Conservation (phyloP, 768 basidiomycete genomes). For the Amanita rimosa region DNA sequence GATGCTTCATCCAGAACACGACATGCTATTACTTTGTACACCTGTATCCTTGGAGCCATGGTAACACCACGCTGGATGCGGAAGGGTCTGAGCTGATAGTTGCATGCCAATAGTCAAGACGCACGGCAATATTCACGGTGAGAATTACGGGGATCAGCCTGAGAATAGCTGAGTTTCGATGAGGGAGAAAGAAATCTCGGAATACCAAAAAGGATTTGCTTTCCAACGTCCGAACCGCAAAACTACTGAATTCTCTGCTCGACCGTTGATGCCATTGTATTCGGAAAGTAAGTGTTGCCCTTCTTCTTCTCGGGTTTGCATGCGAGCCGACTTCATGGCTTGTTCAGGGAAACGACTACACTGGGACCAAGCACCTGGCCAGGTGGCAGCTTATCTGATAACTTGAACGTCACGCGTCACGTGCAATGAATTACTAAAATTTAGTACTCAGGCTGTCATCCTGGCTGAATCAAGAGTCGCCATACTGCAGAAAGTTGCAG, state of each 20-base stretch:
- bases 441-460: too few relatives aligned
- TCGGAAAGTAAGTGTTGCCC: not conserved
- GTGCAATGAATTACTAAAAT: not conserved
- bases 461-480: too few relatives aligned
- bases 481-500: too few relatives aligned
- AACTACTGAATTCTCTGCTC: not conserved
- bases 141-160: slow-evolving; percentile 71
- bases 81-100: slow-evolving; percentile 5
- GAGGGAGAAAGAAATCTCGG: not conserved
- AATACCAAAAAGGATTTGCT: slow-evolving; percentile 36
- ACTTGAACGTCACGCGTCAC: slow-evolving; percentile 2
- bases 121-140: slow-evolving; percentile 54
- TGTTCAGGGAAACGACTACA: not conserved
- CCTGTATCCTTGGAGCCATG: slow-evolving; percentile 66
- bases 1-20: slow-evolving; percentile 27
- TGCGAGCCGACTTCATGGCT: too few relatives aligned
- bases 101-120: not conserved
- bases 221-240: slow-evolving; percentile 16
- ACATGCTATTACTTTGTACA: slow-evolving; percentile 72
- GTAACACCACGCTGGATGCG: slow-evolving; percentile 62
- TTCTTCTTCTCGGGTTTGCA: not conserved
- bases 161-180: slow-evolving; percentile 6
- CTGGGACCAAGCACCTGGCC: not conserved
- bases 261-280: not conserved
- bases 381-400: slow-evolving; percentile 5